Evolutionary conservation across 768 basidiomycete genomes (phyloP), one percentile per base, ranked within the genome.

Genomic region (Boletus sp.): DNA sequence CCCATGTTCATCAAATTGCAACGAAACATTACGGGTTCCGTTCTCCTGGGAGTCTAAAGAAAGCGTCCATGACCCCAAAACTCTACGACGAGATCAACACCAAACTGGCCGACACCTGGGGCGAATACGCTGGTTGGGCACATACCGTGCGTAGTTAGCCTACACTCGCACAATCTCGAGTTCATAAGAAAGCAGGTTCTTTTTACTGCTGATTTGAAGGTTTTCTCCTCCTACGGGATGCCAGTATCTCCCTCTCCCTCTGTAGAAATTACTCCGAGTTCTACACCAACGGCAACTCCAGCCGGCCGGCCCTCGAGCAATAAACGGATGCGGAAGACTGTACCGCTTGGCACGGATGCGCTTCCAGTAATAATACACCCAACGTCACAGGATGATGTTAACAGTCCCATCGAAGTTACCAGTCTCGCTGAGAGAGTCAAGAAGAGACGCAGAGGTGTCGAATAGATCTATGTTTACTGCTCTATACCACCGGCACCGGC

Each of bases 1-100:
- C 95, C 0, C 97, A 99, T 68, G 90, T 99, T 30, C 78, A 89
- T 60, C 93, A 96, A 67, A 94, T 98, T 52, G 91, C 92, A 9
- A 74, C 80, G 24, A 92, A 89, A 67, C 77, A 90, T 64, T 92
- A 93, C 64, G 87, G 86, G 1, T 65, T 92, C 11, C 83, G 82
- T 62, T 76, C 78, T 7, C 64, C 75, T 0, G 66, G 69, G 32
- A 50, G 54, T 7, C 63, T 64, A 2, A 76, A 75, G 45, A 89
- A 89, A 66, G 67, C 77, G 3, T 75, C 72, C 35, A 89, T 95
- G 86, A 87, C 85, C 0, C 85, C 90, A 0, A 86, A 83, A 60
- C 67, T 94, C 17, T 94, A 95, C 65, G 83, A 87, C 9, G 83
- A 86, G 55, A 79, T 96, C 28, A 86, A 80, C 59, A 64, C 70